Evolutionary conservation across 495 filamentous ascomycete genomes (phyloP).

Genomic region (Terfezia claveryi): DNA sequence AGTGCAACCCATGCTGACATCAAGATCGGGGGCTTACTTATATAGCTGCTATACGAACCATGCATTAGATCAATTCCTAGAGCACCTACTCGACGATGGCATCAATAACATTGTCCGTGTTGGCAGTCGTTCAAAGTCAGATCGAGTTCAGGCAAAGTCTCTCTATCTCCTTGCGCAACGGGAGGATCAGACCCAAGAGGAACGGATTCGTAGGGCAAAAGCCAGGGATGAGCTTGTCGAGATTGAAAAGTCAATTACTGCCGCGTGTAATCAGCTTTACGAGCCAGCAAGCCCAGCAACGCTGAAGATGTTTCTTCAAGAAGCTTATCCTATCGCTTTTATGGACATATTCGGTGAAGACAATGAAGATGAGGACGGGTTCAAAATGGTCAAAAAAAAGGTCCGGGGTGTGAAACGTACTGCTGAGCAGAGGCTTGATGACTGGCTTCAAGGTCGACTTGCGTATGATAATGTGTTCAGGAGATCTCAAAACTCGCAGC

Average conservation of each 20-base stretch:
- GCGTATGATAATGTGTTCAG: neutral
- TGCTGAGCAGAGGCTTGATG: neutral
- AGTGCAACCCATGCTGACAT: conserved; percentile 15
- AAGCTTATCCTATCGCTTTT: neutral
- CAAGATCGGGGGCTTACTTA: too few relatives aligned
- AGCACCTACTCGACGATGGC: conserved; percentile 42
- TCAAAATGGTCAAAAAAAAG: neutral
- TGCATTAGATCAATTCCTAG: conserved; percentile 53
- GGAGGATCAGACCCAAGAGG: conserved; percentile 21
- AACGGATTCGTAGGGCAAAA: conserved; percentile 13
- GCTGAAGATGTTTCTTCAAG: neutral
- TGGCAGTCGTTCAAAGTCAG: conserved; percentile 39
- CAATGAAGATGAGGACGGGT: neutral
- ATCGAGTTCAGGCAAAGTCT: conserved; percentile 27
- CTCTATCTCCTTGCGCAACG: conserved; percentile 22
- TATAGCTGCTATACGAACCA: conserved; percentile 37
- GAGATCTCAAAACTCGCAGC: neutral
- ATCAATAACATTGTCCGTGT: conserved; percentile 43
- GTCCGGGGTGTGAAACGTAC: too few relatives aligned
- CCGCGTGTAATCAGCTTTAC: neutral
- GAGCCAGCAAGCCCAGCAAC: neutral
- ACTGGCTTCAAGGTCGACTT: conserved; percentile 20
- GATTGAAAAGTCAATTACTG: neutral
- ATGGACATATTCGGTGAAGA: neutral
- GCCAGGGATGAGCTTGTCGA: neutral